These are phyloP conservation scores for Brettanomyces anomalus DNA, from an alignment of 805 yeast genomes.

Conservation along the genomic window DNA sequence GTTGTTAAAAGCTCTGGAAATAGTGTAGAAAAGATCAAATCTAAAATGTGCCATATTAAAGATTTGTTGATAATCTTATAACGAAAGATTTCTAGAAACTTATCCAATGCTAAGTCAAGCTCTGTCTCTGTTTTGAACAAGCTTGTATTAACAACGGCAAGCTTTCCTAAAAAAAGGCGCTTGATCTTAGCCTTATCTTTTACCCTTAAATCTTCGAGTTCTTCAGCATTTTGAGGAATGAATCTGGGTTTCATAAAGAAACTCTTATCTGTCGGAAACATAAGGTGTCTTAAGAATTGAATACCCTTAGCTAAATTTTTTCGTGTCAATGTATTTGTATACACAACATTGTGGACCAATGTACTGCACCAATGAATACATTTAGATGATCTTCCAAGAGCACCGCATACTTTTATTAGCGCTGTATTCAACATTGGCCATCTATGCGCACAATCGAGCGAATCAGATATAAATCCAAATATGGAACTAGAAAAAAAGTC, in stretches of 20 bases:
- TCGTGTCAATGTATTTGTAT: slow-evolving; percentile 16
- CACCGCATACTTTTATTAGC: slow-evolving; percentile 4
- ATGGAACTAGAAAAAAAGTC: slow-evolving; percentile 12
- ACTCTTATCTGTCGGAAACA: slow-evolving; percentile 22
- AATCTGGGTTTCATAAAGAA: slow-evolving; percentile 22
- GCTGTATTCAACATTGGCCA: slow-evolving; percentile 12
- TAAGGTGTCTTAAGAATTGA: slow-evolving; percentile 15
- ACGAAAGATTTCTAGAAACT: slow-evolving; percentile 2
- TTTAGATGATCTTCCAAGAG: slow-evolving; percentile 10
- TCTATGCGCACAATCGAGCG: slow-evolving; percentile 9
- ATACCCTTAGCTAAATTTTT: slow-evolving; percentile 7
- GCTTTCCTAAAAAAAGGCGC: slow-evolving; percentile 2
- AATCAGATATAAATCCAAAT: slow-evolving; percentile 14
- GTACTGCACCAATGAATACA: slow-evolving; percentile 19
- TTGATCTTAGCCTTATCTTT: slow-evolving; percentile 7
- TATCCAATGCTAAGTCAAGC: slow-evolving; percentile 2
- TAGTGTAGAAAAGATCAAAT: slow-evolving; percentile 3
- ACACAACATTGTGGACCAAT: slow-evolving; percentile 17
- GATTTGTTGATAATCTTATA: slow-evolving; percentile 5
- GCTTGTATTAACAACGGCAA: neutral
- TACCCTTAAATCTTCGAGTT: slow-evolving; percentile 12
- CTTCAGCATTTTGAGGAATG: slow-evolving; percentile 21
- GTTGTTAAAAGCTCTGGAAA: slow-evolving; percentile 8
- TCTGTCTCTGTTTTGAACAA: neutral
- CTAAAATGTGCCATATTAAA: slow-evolving; percentile 5